Percentiles rank a stretch among this genome's conserved stretches.
These are phyloP conservation scores for Cadophora gregata DNA, from an alignment of 2,329 filamentous ascomycete species.

Conservation along the genomic window DNA sequence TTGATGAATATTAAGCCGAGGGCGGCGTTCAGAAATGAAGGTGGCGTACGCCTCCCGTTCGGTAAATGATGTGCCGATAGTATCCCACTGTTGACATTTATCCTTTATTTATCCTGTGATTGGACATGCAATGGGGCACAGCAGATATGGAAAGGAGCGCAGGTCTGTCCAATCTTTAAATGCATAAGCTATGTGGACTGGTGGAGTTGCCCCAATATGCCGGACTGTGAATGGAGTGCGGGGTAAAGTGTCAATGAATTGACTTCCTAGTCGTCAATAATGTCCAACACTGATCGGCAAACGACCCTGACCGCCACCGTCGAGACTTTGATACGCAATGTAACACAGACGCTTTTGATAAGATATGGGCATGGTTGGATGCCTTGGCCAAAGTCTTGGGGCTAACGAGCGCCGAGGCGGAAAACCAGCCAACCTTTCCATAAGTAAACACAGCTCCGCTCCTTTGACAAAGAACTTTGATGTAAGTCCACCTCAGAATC, in stretches of 20 bases:
- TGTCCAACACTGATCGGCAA: neutral
- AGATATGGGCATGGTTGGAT: neutral
- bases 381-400: neutral
- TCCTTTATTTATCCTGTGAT: neutral
- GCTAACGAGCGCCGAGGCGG: neutral
- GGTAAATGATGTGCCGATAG: conserved; percentile 4
- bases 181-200: neutral
- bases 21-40: neutral
- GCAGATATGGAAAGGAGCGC: neutral
- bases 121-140: neutral
- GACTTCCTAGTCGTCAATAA: neutral
- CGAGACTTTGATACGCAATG: neutral
- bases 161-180: neutral
- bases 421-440: neutral
- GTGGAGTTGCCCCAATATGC: neutral
- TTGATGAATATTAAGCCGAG: neutral
- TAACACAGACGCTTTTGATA: neutral
- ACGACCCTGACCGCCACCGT: neutral
- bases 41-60: conserved; percentile 11
- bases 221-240: neutral
- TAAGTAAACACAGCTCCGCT: neutral
- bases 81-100: conserved; percentile 16
- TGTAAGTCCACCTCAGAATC: no score
- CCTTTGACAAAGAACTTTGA: neutral
- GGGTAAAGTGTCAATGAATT: neutral